Base-by-base conservation (phyloP, 441 rosid genomes). In the Monsonia emarginata region DNA sequence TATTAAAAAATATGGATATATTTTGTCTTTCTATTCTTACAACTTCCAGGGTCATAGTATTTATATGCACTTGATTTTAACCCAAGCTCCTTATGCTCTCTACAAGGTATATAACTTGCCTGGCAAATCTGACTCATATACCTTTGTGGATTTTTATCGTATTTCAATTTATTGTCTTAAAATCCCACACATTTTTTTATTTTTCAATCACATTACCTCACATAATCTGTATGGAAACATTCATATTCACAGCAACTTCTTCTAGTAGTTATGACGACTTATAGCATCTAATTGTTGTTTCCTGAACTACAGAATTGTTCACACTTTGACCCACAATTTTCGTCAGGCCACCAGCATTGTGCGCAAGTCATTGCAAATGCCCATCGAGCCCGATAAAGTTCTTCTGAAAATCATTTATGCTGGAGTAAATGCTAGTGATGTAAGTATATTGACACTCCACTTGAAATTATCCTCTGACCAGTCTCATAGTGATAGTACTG, bases 391-490 rank as follows among this genome's bases (percentile, higher is more conserved):
- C 56, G 74, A 82, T 71, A 89, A 88, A 31, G 96, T 85, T 65
- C 88, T 94, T 64, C 66, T 94, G 72, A 94, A 94, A 79, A 81
- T 94, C 72, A 63, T 94, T 27, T 91, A 88, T 77, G 96, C 92
- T 65, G 99, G 99, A 70, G 97, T 94, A 65, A 94, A 94, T 77
- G 97, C 99, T 19, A 94, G 99, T 79, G 99, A 94, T 84, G 99
- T 94, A 91, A 89, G 97, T 85, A 76, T 34, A 18, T 46, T 57
- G 19, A 14, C 18, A 73, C 70, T 63, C 66, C 21, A 10, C 70
- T 40, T 65, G 68, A 72, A 60, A 54, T 42, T 4, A 50, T 40
- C 31, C 7, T 34, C 40, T 64, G 22, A 32, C 65, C 21, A 13
- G 60, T 59, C 52, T 21, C 21, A 24, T 30, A 16, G 54, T 46